Evolutionary conservation across 345 rosid genomes (phyloP), one percentile per base, ranked within the genome.

Genomic region (Clarkia xantiana): DNA sequence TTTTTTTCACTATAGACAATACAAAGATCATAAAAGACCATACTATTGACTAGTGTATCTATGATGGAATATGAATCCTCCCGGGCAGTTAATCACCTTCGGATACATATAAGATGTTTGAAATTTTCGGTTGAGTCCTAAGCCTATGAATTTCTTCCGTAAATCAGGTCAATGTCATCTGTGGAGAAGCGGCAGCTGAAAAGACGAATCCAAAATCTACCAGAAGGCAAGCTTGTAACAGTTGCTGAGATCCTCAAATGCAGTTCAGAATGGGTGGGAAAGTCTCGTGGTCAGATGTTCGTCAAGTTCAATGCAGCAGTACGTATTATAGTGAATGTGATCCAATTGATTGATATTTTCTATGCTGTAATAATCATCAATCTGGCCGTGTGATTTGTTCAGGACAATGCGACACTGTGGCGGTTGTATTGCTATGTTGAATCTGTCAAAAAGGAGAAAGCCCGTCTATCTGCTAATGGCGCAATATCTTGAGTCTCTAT

Each of bases 361-460:
- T 8, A 8, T 23, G 29, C n/a, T n/a, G n/a, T n/a, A 46, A 17
- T 10, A 45, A 10, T 18, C 44, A 13, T n/a, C 9, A 14, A 41
- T 41, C 19, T 36, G 14, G 18, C 44, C 11, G 38, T 40, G 63
- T 59, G 41, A 47, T 45, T 47, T 45, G 62, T 71, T 52, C 73
- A 75, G 81, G 79, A 73, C 45, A 65, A 73, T 34, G 40, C 40
- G n/a, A 77, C 76, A 0, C 80, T 77, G 6, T 78, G 77, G 80
- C 71, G 84, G 58, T 47, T 77, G 47, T 72, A 67, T 54, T 69
- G 58, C 65, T 72, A 75, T 29, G 75, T 71, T 10, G 58, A 62
- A 58, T 71, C 76, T 13, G 72, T 73, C 44, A 63, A 73, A 47
- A 72, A 65, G 43, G 79, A 29, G 36, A 29, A 29, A 29, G 7